Conservation (phyloP, 2,329 filamentous ascomycete genomes). For the Colletotrichum cereale region DNA sequence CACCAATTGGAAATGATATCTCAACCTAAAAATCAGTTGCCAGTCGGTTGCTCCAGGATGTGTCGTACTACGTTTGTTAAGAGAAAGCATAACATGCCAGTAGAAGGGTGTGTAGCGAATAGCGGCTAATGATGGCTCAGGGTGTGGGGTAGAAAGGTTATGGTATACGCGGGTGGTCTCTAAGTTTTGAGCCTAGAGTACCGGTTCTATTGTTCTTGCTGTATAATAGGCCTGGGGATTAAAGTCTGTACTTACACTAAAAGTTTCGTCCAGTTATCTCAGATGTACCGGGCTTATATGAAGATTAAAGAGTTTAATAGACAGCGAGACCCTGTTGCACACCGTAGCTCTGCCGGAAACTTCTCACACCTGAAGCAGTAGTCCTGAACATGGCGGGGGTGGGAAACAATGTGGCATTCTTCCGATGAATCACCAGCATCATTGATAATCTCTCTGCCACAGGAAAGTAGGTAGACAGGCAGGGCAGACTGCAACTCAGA, state of each 20-base stretch:
- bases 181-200: too few species aligned
- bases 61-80: background rate
- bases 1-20: too few species aligned
- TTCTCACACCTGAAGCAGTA: constrained; percentile 13
- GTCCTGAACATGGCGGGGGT: background rate
- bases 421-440: background rate
- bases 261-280: too few species aligned
- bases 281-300: background rate
- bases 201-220: too few species aligned
- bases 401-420: background rate
- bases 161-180: too few species aligned
- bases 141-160: too few species aligned
- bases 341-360: constrained; percentile 1
- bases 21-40: background rate
- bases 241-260: background rate
- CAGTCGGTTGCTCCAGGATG: background rate
- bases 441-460: constrained; percentile 9
- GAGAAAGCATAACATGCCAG: too few species aligned
- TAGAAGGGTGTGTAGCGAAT: background rate
- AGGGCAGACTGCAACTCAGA: too few species aligned
- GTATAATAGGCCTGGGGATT: background rate
- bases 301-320: background rate
- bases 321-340: constrained; percentile 7
- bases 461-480: too few species aligned
- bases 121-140: too few species aligned